Evolutionary conservation across 2,329 filamentous ascomycete genomes (phyloP), one percentile per base, ranked within the genome.

Genomic region (Blumeriella jaapii): DNA sequence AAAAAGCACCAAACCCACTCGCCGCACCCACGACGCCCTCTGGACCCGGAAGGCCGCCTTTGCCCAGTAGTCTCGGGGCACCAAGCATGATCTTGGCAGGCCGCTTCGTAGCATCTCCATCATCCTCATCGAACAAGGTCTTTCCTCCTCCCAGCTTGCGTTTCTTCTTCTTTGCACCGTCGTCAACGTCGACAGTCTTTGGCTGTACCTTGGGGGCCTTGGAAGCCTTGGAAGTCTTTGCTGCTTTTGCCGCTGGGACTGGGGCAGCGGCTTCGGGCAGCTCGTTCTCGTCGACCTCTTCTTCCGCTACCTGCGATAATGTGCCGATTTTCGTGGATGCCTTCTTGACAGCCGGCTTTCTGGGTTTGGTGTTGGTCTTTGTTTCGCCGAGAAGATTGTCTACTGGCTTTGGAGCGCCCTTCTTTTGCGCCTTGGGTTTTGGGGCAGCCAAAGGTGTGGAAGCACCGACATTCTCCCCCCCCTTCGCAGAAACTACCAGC

Each of bases 51-150:
- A 52, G 43, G 16, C 48, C 50, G 35, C 53, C 48, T 42, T 50
- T 56, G 3, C 50, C 48, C 18, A 59, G 25, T 16, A 52, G 40
- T 24, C 51, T 46, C 16, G 46, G 18, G 10, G 48, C 40, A 10
- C 48, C 53, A 30, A 60, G 49, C 31, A 50, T 47, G 15, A 52
- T 35, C 45, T 62, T 64, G 10, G 54, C 42, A 39, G 56, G 52
- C 29, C 55, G 53, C 42, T 59, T 54, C 11, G 47, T 36, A 35
- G 53, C 60, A 40, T 71, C 71, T 8, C 58, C 73, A 6, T 81
- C 78, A 4, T 78, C 78, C 6, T 80, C 78, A 39, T 81, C 78
- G 48, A 89, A 84, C 5, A 91, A 55, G 3, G 74, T 82, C 47
- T 69, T 72, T 14, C 68, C 65, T 14, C 60, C 62, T 3, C 77